A percentile compares a stretch with the other conserved stretches of the same genome.
phyloP scores from a whole-genome alignment of 1,139 yeast genomes.

The Hemisphaericaspora xylofermentans region DNA sequence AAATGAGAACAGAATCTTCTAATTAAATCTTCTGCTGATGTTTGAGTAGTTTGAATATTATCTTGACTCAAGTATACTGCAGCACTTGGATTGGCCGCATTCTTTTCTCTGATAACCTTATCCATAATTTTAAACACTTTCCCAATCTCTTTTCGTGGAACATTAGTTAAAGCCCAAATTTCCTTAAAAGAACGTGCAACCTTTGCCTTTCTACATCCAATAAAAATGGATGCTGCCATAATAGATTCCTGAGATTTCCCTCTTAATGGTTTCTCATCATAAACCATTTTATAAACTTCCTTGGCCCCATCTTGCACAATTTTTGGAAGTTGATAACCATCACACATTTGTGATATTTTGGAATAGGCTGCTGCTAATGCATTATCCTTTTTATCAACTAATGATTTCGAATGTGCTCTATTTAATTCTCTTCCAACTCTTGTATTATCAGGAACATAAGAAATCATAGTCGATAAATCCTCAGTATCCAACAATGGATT shows the following conservation, averaged over 20 bases:
- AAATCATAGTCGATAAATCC: conserved; percentile 89
- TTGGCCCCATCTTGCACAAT: conserved; percentile 97
- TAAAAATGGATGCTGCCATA: conserved; percentile 94
- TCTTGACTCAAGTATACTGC: conserved; percentile 38
- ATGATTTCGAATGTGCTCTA: conserved; percentile 82
- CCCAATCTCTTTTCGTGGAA: conserved; percentile 92
- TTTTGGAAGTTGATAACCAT: conserved; percentile 90
- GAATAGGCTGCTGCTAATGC: conserved; percentile 88
- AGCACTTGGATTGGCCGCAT: conserved; percentile 44
- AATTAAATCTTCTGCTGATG: conserved; percentile 91
- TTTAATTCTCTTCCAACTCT: conserved; percentile 82
- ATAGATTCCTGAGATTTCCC: conserved; percentile 93
- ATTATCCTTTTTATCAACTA: conserved; percentile 84
- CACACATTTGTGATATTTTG: conserved; percentile 93
- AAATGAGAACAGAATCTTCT: conserved; percentile 95
- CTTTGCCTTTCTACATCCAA: conserved; percentile 92
- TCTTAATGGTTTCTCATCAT: conserved; percentile 82
- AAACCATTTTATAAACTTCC: conserved; percentile 89
- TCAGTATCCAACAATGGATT: conserved; percentile 90
- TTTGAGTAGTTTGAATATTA: conserved; percentile 79
- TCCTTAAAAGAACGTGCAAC: conserved; percentile 96
- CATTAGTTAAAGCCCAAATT: conserved; percentile 92
- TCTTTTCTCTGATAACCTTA: conserved; percentile 69
- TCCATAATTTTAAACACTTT: conserved; percentile 82
- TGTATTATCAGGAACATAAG: conserved; percentile 76